A percentile compares a stretch with the other conserved stretches of the same genome.
Evolutionary conservation across 768 basidiomycete species (phyloP).

Genomic region (Lactifluus subvellereus): DNA sequence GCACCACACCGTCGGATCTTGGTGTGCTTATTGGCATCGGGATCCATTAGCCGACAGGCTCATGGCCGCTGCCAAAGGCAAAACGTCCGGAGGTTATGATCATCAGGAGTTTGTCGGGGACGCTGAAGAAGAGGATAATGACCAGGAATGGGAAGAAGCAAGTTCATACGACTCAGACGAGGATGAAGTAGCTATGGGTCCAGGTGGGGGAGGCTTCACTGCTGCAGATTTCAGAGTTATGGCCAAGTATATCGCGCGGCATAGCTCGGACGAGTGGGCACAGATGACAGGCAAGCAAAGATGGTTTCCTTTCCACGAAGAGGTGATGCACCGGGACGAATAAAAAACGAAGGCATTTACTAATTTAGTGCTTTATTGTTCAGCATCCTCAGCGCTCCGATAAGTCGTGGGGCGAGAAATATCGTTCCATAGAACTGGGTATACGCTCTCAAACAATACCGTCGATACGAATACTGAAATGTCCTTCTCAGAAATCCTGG

Average conservation of each 20-base stretch:
- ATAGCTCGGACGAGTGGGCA: constrained; percentile 39
- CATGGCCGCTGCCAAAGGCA: neutral
- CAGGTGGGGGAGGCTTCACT: constrained; percentile 43
- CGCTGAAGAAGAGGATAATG: constrained; percentile 29
- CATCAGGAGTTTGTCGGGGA: neutral
- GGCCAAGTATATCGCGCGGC: constrained; percentile 49
- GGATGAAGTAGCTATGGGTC: constrained; percentile 45
- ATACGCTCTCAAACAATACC: neutral
- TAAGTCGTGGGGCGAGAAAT: constrained; percentile 6
- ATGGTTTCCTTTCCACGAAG: constrained; percentile 50
- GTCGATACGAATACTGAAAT: neutral
- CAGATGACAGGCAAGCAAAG: constrained; percentile 38
- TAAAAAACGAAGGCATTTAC: neutral
- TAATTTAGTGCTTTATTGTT: neutral
- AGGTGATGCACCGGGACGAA: constrained; percentile 34
- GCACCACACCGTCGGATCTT: constrained; percentile 18
- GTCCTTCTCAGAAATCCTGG: constrained; percentile 11
- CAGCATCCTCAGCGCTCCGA: constrained; percentile 18
- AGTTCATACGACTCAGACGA: constrained; percentile 29
- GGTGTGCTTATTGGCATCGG: constrained; percentile 14
- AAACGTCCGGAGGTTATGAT: neutral
- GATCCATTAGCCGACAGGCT: constrained; percentile 17
- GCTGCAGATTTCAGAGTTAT: constrained; percentile 58
- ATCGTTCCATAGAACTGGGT: constrained; percentile 15
- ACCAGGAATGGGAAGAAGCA: constrained; percentile 25